phyloP scores from a whole-genome alignment of 2,329 filamentous ascomycete genomes.

The Phaeosphaeria sp. region DNA sequence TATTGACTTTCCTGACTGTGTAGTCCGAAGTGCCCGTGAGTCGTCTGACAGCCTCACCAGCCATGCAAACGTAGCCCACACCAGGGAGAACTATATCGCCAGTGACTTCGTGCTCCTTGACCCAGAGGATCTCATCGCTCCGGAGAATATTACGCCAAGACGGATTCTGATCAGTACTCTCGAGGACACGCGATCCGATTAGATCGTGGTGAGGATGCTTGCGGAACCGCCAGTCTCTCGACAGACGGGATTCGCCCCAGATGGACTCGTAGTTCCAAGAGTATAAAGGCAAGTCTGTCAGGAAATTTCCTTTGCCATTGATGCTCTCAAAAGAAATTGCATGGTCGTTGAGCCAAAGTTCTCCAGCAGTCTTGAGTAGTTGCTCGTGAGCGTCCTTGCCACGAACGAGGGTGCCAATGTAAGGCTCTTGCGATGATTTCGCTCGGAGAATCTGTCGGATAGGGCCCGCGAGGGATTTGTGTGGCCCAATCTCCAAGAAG shows the following conservation, averaged over 20 bases:
- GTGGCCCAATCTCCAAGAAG: slow-evolving; percentile 15
- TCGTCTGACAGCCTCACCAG: slow-evolving; percentile 10
- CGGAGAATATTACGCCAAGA: slow-evolving; percentile 31
- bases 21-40: slow-evolving; percentile 8
- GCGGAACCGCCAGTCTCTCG: slow-evolving; percentile 12
- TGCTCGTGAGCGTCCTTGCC: not conserved
- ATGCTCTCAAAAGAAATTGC: not conserved
- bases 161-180: slow-evolving; percentile 9
- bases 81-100: slow-evolving; percentile 28
- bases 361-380: not conserved
- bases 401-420: slow-evolving; percentile 6
- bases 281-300: not conserved
- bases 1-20: slow-evolving; percentile 4
- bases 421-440: slow-evolving; percentile 9
- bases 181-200: not conserved
- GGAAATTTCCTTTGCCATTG: not conserved
- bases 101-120: slow-evolving; percentile 50
- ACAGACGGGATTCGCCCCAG: slow-evolving; percentile 9
- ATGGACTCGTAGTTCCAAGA: slow-evolving; percentile 3
- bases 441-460: slow-evolving; percentile 28
- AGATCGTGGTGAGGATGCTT: slow-evolving; percentile 29
- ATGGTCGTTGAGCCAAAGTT: not conserved
- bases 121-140: slow-evolving; percentile 51
- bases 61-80: slow-evolving; percentile 9
- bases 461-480: slow-evolving; percentile 10